phyloP scores from a whole-genome alignment of 257 asterid species.

The Salvia miltiorrhiza region DNA sequence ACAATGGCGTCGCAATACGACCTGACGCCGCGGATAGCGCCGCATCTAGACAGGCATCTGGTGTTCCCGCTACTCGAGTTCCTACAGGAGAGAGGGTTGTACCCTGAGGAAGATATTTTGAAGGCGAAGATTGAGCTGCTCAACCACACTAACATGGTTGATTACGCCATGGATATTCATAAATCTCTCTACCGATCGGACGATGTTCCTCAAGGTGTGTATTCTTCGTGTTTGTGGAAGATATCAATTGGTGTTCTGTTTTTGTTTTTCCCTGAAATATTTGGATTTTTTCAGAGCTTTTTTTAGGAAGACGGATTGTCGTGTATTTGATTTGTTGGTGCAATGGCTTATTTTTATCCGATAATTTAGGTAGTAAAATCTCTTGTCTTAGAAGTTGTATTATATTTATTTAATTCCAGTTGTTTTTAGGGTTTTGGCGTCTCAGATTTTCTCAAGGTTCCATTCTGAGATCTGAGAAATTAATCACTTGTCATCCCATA shows the following conservation, averaged over 20 bases:
- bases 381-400: neutral
- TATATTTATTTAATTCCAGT: neutral
- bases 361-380: neutral
- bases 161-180: constrained; percentile 95
- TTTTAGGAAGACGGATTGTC: neutral
- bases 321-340: neutral
- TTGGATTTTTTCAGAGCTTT: neutral
- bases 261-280: neutral
- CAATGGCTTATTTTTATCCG: no score
- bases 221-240: neutral
- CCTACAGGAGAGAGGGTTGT: constrained; percentile 70
- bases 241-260: neutral
- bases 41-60: constrained; percentile 79
- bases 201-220: constrained; percentile 85
- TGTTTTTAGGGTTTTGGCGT: neutral
- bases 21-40: constrained; percentile 76
- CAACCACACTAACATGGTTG: constrained; percentile 92
- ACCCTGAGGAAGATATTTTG: constrained; percentile 67
- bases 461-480: neutral
- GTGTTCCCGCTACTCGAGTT: constrained; percentile 89
- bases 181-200: constrained; percentile 84
- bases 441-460: neutral
- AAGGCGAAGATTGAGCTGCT: constrained; percentile 86
- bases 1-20: constrained; percentile 78
- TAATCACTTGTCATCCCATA: neutral